Evolutionary conservation across 1,284 basidiomycete genomes (phyloP), one percentile per base, ranked within the genome.

Genomic region (Ceratobasidium sp.): DNA sequence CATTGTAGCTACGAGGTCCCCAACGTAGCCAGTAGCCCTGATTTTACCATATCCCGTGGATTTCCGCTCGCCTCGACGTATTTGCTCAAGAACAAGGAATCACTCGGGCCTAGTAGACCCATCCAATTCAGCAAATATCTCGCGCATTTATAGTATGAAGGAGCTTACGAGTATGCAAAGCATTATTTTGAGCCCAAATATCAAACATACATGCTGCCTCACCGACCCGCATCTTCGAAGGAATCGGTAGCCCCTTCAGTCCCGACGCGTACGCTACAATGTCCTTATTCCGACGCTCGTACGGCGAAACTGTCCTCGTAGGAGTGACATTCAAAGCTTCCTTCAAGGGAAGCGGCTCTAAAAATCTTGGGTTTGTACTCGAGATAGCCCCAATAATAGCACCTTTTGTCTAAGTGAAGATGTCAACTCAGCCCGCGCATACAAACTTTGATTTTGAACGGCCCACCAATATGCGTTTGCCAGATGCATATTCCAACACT

Each of bases 401-500:
- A 44, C 94, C 94, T 7, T 88, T 89, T 1, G 87, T 85, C 93
- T 90, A 58, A 1, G 23, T 4, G 5, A 2, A 18, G 51, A n/a
- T 60, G 26, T 86, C 79, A 60, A 20, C 69, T 23, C 78, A 28
- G 28, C n/a, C 46, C 42, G 72, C 49, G 3, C n/a, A 23, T 64
- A 40, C 0, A 69, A 4, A 10, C 39, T 7, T 51, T 3, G 23
- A 3, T 20, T 23, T 51, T 73, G 44, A 20, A 28, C 5, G 20
- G 88, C 92, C 78, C 81, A 95, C 94, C 78, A 97, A 93, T 20
- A 86, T 82, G 70, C 90, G 89, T 80, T 88, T 87, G 46, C 95
- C 95, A 13, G 91, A 89, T 0, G 94, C 90, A 80, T 90, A 95
- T 79, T 96, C 94, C 63, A 97, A 87, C 46, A 95, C 85, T 33